Percentiles rank a stretch among this genome's conserved stretches.
These are phyloP conservation scores for Pichia rugopelliculosa DNA, from an alignment of 805 yeast genomes.

Conservation along the genomic window DNA sequence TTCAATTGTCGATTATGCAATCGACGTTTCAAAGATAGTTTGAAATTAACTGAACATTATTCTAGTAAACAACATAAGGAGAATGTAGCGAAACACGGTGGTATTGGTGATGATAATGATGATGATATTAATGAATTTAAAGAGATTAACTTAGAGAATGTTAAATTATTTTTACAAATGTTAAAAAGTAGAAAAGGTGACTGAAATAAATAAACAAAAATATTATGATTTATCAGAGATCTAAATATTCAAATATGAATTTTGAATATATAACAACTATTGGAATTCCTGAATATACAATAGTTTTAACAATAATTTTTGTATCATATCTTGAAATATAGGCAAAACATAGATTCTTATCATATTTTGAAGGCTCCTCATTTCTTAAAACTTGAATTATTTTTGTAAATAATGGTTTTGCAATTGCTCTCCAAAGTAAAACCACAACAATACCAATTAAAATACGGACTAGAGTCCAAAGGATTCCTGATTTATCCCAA, in stretches of 20 bases:
- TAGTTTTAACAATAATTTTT: conserved; percentile 66
- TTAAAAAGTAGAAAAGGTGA: neutral
- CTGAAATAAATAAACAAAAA: neutral
- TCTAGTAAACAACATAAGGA: conserved; percentile 63
- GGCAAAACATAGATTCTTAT: conserved; percentile 33
- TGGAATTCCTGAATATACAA: conserved; percentile 80
- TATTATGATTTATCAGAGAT: neutral
- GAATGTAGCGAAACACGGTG: conserved; percentile 29
- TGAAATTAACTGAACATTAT: conserved; percentile 76
- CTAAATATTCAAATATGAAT: neutral
- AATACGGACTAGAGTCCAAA: conserved; percentile 40
- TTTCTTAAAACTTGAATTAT: neutral
- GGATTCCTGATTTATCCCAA: conserved; percentile 33
- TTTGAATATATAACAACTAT: conserved; percentile 26
- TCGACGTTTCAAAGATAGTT: conserved; percentile 72
- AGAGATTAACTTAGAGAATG: conserved; percentile 42
- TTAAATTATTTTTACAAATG: conserved; percentile 24
- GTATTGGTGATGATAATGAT: neutral
- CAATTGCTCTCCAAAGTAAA: conserved; percentile 62
- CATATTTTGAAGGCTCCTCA: neutral
- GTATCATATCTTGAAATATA: conserved; percentile 60
- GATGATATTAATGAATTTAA: conserved; percentile 21
- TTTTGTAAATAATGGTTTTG: conserved; percentile 54
- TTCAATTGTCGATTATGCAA: conserved; percentile 79
- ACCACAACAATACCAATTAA: conserved; percentile 56